Conservation (phyloP, 2,329 filamentous ascomycete species). For the Thielaviopsis euricoi region DNA sequence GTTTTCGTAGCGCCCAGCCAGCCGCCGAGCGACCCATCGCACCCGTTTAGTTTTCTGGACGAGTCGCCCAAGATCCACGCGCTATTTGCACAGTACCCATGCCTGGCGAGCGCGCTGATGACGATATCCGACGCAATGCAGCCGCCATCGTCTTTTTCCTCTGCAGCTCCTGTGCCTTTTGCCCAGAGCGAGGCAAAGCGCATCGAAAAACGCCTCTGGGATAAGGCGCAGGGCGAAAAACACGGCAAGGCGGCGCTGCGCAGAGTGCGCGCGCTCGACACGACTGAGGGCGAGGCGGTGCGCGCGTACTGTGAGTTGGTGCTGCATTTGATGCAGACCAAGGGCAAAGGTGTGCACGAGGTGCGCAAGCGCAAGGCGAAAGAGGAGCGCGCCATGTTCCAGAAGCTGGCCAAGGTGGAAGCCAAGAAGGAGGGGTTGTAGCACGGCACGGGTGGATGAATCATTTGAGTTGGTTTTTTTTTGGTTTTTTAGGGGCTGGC, state of each 20-base stretch:
- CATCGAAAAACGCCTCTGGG: constrained; percentile 31
- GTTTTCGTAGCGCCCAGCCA: constrained; percentile 8
- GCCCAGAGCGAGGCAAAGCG: constrained; percentile 9
- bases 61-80: constrained; percentile 30
- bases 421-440: constrained; percentile 4
- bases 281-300: constrained; percentile 41
- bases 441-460: neutral
- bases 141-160: constrained; percentile 21
- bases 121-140: constrained; percentile 34
- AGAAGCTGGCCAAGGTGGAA: constrained; percentile 1
- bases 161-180: constrained; percentile 11
- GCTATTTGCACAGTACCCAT: constrained; percentile 37
- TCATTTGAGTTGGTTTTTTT: neutral
- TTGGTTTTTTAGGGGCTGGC: too few relatives aligned
- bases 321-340: constrained; percentile 27
- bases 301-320: constrained; percentile 45
- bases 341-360: constrained; percentile 3
- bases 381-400: constrained; percentile 5
- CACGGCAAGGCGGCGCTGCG: constrained; percentile 38
- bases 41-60: constrained; percentile 37
- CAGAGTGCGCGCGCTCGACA: constrained; percentile 29
- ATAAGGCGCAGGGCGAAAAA: constrained; percentile 38
- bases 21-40: constrained; percentile 14
- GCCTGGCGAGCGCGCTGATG: constrained; percentile 28
- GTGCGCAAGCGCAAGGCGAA: constrained; percentile 5